phyloP scores from a whole-genome alignment of 345 rosid genomes.

The Salix exigua region DNA sequence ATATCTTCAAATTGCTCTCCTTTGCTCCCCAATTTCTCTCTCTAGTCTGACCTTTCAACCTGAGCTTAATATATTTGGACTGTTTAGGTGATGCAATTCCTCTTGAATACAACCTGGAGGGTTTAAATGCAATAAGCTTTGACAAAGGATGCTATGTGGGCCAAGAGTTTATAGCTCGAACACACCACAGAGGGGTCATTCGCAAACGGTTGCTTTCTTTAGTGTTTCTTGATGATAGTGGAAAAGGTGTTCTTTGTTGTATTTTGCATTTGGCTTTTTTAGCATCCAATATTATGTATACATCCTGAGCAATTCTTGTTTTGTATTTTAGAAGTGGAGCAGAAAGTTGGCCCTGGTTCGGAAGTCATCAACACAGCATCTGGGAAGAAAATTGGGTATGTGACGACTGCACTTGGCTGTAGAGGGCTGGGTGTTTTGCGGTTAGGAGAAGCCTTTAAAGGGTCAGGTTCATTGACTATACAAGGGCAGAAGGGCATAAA shows the following conservation, averaged over 20 bases:
- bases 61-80: not conserved
- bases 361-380: slow-evolving; percentile 52
- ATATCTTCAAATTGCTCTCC: not conserved
- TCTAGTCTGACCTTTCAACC: not conserved
- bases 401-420: slow-evolving; percentile 62
- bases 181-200: slow-evolving; percentile 82
- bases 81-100: slow-evolving; percentile 84
- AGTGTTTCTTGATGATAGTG: slow-evolving; percentile 47
- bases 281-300: not conserved
- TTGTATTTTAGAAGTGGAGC: slow-evolving; percentile 45
- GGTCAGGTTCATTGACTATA: slow-evolving; percentile 34
- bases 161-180: slow-evolving; percentile 92
- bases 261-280: not conserved
- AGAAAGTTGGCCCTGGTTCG: slow-evolving; percentile 57
- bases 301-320: not conserved
- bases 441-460: slow-evolving; percentile 61
- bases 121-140: slow-evolving; percentile 86
- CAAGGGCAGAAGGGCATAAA: slow-evolving; percentile 52
- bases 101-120: slow-evolving; percentile 78
- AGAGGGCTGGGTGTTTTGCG: slow-evolving; percentile 74
- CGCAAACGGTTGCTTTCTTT: slow-evolving; percentile 80
- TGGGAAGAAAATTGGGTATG: slow-evolving; percentile 69
- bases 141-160: slow-evolving; percentile 96
- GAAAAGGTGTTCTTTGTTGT: slow-evolving; percentile 44
- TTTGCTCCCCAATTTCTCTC: not conserved